Evolutionary conservation across 2,329 filamentous ascomycete genomes (phyloP).

Genomic region (Acrodontium crateriforme): DNA sequence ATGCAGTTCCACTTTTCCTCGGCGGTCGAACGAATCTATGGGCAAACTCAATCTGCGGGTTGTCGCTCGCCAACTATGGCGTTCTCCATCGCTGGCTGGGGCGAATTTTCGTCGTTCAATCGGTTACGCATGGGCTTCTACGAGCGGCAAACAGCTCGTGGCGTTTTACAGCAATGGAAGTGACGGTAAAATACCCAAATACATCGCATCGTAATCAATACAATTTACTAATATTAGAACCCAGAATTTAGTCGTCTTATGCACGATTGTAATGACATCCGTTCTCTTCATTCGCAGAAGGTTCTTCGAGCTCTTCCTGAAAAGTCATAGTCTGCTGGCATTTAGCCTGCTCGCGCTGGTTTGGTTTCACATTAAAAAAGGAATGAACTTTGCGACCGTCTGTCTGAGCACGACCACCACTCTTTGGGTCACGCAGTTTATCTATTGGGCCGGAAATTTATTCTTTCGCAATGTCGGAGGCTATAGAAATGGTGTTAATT

Average conservation of each 20-base stretch:
- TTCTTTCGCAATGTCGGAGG: no score
- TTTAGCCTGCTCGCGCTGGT: background rate
- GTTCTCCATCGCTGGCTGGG: background rate
- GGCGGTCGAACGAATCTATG: background rate
- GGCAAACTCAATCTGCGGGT: background rate
- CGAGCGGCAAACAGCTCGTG: background rate
- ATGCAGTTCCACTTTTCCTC: background rate
- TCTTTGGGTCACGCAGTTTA: background rate
- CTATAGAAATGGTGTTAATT: no score
- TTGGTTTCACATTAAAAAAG: background rate
- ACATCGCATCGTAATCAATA: no score
- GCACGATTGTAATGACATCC: constrained; percentile 1
- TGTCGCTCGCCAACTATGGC: background rate
- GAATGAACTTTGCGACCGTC: background rate
- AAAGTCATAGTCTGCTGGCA: constrained; percentile 2
- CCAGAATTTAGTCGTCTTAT: background rate
- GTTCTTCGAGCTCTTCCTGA: constrained; percentile 5
- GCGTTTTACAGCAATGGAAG: background rate
- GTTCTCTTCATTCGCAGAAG: constrained; percentile 2
- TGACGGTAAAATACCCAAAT: background rate
- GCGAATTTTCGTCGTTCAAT: background rate
- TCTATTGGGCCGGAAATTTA: no score
- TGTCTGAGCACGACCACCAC: background rate
- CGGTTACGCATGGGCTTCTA: background rate
- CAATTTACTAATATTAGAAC: no score